Conservation (phyloP, 306 rosid species). For the Calophaca sinica region DNA sequence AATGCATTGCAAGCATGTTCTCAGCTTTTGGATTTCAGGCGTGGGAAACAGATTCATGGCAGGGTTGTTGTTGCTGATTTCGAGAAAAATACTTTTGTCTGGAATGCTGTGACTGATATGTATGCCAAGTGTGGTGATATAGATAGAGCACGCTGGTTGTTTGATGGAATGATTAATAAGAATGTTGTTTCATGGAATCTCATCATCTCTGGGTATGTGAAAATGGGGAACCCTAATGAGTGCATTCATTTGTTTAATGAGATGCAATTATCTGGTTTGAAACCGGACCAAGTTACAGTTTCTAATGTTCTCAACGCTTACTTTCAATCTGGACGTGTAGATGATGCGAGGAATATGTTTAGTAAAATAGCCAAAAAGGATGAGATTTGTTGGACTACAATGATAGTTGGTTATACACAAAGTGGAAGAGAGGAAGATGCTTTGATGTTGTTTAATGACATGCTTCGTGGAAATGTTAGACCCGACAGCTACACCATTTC, state of each 20-base stretch:
- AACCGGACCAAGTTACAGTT: conserved; percentile 54
- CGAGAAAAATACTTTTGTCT: conserved; percentile 46
- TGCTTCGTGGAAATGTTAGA: conserved; percentile 52
- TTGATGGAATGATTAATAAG: conserved; percentile 53
- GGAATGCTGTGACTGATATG: conserved; percentile 55
- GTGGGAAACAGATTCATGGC: conserved; percentile 71
- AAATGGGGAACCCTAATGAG: conserved; percentile 49
- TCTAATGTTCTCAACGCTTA: conserved; percentile 57
- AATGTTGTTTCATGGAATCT: conserved; percentile 65
- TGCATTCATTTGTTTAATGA: conserved; percentile 51
- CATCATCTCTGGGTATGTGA: conserved; percentile 58
- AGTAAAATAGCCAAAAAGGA: conserved; percentile 44
- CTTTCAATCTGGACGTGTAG: conserved; percentile 49
- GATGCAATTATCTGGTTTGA: conserved; percentile 56
- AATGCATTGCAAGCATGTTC: conserved; percentile 69
- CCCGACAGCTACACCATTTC: conserved; percentile 62
- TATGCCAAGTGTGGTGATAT: conserved; percentile 60
- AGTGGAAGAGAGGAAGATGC: conserved; percentile 60
- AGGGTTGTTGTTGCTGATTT: conserved; percentile 48
- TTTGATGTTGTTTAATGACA: conserved; percentile 53
- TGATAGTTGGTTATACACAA: conserved; percentile 60
- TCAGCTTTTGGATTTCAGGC: conserved; percentile 55
- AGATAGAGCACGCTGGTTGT: conserved; percentile 54
- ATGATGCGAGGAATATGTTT: conserved; percentile 53
- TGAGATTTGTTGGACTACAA: conserved; percentile 63